Base-by-base conservation (phyloP, 1,139 yeast species). In the Suhomyces guaymorum region DNA sequence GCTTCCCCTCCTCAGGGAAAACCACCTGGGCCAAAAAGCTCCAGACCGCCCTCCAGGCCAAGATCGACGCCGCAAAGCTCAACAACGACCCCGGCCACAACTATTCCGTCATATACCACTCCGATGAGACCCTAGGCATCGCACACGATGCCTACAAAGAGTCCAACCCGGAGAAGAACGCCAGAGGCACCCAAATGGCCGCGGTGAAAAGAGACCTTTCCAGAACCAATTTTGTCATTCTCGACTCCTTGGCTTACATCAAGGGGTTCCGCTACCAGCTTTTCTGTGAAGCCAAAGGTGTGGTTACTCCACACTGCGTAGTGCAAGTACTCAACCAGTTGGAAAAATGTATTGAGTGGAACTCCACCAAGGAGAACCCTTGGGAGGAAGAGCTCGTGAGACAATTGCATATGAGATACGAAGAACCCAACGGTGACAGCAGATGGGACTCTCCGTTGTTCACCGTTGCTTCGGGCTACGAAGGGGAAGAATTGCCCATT, bases 401-500 rank as follows among this genome's bases (percentile, higher is more conserved):
- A 15, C 92, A 84, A 35, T 63, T 92, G 43, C 74, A 80, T 4
- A 85, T 89, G 79, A 62, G 98, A 44, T 94, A 82, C 53, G 98
- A 92, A 58, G 98, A 92, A 56, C 99, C 99, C 1, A 85, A 87
- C 51, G 80, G 81, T 14, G 76, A 78, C 53, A 78, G 83, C 24
- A 68, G 97, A 41, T 92, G 98, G 98, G 99, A 92, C 55, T 80
- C 95, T 4, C 99, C 99, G 2, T 63, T 90, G 43, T 83, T 88
- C 55, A 78, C 87, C 0, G 59, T 87, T 1, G 74, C 81, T 3
- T 74, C 80, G 27, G 80, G 77, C 29, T 81, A 80, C 40, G 65
- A 63, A n/a, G 57, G 63, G 5, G 73, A 70, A 39, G 39, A 33
- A 9, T 51, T 85, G 10, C 88, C 90, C 0, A 59, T 78, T 9